Base-by-base conservation (phyloP, 2,329 filamentous ascomycete genomes). In the Pezicula radicicola region DNA sequence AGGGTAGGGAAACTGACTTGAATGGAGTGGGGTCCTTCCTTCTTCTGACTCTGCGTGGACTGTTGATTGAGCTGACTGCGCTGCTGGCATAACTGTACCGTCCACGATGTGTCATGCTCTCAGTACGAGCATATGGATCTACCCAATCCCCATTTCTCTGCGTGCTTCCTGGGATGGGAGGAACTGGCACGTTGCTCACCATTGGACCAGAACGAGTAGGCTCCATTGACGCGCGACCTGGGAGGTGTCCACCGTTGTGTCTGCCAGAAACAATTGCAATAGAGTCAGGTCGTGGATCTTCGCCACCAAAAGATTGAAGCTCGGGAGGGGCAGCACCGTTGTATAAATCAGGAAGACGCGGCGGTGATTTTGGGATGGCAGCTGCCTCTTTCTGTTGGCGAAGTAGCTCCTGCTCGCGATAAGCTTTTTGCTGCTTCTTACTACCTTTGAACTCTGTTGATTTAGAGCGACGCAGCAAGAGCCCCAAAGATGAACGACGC, bases 21-120 rank as follows among this genome's bases (percentile, higher is more conserved):
- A 97, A 96, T 1, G 94, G 91, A 10, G 93, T 97, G 8, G 94
- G 94, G 67, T 99, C 94, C 78, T 96, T 97, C 75, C 94, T 87
- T 76, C 93, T 88, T 63, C 94, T 86, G 60, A 97, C 87, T 67
- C 92, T 85, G 60, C 94, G 85, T 57, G 94, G 93, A 70, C 88
- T 96, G 75, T 96, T 96, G 74, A 96, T 84, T 54, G 90, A 88
- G 76, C 90, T 96, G 60, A 93, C 83, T 49, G 89, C 88, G 71
- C 89, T 95, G 74, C 89, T 96, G 52, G 93, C 91, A 73, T 97
- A 97, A 75, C 92, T 97, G 74, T 96, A 96, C 60, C 94, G 88
- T 55, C 93, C 91, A 62, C 94, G 91, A 72, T 97, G 87, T 62
- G 93, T 92, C 90, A 97, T 97, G 78, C 93, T 97, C 75, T 95